Percentiles rank a stretch among this genome's conserved stretches.
phyloP scores from a whole-genome alignment of 2,329 filamentous ascomycete species.

The Davidsoniella eucalypti region DNA sequence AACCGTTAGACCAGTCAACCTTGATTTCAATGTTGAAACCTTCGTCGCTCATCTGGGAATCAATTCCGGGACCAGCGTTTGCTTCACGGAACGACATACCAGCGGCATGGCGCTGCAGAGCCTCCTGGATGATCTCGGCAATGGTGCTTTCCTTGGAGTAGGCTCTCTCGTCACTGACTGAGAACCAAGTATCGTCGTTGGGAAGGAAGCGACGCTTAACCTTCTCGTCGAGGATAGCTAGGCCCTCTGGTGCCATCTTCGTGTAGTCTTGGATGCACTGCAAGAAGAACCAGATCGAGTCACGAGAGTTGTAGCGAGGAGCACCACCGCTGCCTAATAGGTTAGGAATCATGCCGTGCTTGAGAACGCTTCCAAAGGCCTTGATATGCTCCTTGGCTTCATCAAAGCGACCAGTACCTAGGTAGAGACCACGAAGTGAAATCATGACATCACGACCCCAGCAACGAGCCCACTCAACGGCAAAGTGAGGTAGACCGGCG shows the following conservation, averaged over 20 bases:
- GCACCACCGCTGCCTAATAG: slow-evolving; percentile 70
- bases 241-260: slow-evolving; percentile 62
- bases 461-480: slow-evolving; percentile 84
- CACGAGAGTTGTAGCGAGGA: slow-evolving; percentile 86
- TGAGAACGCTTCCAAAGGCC: slow-evolving; percentile 87
- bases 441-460: slow-evolving; percentile 98
- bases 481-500: slow-evolving; percentile 85
- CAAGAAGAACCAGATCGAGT: slow-evolving; percentile 96
- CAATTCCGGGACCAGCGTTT: slow-evolving; percentile 75
- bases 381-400: slow-evolving; percentile 90
- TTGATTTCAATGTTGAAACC: slow-evolving; percentile 86
- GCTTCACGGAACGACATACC: slow-evolving; percentile 89
- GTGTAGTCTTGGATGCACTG: slow-evolving; percentile 92
- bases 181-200: slow-evolving; percentile 92
- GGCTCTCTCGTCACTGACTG: slow-evolving; percentile 60
- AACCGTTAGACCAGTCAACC: slow-evolving; percentile 78
- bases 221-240: slow-evolving; percentile 55
- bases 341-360: slow-evolving; percentile 98
- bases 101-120: slow-evolving; percentile 75
- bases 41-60: slow-evolving; percentile 81
- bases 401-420: slow-evolving; percentile 73
- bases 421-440: slow-evolving; percentile 75
- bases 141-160: slow-evolving; percentile 75
- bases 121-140: slow-evolving; percentile 82
- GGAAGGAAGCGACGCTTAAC: slow-evolving; percentile 78